Evolutionary conservation across 1,139 yeast genomes (phyloP).

Genomic region (Lodderomyces beijingensis): DNA sequence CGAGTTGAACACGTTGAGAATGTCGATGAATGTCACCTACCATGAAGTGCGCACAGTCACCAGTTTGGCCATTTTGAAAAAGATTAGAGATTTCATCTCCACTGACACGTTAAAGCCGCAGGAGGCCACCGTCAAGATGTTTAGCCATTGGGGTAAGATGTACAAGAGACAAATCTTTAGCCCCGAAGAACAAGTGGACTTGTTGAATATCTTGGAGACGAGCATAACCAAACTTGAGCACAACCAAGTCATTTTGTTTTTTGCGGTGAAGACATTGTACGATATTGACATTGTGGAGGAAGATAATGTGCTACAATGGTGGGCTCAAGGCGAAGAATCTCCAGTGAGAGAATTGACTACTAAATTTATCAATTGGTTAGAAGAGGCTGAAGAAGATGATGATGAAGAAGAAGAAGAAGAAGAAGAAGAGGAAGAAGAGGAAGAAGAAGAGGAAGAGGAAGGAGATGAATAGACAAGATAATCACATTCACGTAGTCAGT

Average conservation of each 20-base stretch:
- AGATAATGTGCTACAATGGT: conserved; percentile 77
- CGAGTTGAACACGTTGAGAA: conserved; percentile 88
- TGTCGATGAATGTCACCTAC: conserved; percentile 95
- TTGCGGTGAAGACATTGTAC: conserved; percentile 65
- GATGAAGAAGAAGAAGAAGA: not conserved
- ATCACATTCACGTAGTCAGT: no score
- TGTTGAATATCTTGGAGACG: conserved; percentile 56
- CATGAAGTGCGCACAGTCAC: conserved; percentile 90
- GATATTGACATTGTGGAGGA: conserved; percentile 81
- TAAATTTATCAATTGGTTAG: conserved; percentile 83
- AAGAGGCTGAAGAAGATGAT: conserved; percentile 69
- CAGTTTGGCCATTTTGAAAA: conserved; percentile 60
- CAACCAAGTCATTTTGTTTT: conserved; percentile 54
- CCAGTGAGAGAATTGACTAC: conserved; percentile 54
- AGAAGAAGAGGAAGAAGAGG: conserved; percentile 1
- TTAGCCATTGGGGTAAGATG: conserved; percentile 75
- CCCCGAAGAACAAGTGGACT: conserved; percentile 69
- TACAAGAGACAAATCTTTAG: conserved; percentile 81
- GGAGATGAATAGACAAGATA: no score
- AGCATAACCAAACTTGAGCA: conserved; percentile 33
- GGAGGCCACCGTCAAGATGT: conserved; percentile 71
- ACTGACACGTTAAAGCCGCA: conserved; percentile 73
- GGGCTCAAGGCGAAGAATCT: conserved; percentile 49
- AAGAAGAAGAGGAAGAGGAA: not conserved
- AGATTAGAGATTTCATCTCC: conserved; percentile 67